phyloP scores from a whole-genome alignment of 192 early-diverging fungal genomes.

The Rhizoclosmatium globosum region DNA sequence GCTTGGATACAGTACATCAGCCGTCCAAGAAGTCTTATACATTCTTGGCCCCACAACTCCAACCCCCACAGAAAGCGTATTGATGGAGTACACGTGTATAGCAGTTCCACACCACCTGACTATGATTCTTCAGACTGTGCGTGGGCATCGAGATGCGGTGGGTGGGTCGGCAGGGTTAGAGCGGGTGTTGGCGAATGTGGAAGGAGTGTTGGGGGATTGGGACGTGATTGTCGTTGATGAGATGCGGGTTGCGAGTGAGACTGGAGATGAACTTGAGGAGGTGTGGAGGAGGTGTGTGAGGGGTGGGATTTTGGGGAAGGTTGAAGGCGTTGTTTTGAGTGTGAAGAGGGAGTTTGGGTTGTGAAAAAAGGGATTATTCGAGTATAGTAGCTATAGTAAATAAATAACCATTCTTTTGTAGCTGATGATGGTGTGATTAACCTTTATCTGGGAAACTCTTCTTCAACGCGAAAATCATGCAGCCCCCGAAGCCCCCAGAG shows the following conservation, averaged over 20 bases:
- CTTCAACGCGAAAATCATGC: no score
- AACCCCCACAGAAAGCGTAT: no score
- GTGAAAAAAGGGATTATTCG: no score
- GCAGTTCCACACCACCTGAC: background rate
- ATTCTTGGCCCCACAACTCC: no score
- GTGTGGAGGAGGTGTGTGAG: background rate
- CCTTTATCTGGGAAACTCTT: no score
- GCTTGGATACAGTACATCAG: background rate
- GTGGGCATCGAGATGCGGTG: background rate
- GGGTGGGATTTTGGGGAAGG: background rate
- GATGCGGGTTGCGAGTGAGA: background rate
- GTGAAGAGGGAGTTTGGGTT: no score
- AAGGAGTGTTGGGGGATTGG: background rate
- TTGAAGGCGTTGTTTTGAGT: background rate
- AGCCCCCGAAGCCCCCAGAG: no score
- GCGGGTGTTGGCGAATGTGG: background rate
- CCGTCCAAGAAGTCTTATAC: background rate
- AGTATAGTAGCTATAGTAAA: no score
- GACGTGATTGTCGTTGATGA: background rate
- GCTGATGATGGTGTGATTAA: no score
- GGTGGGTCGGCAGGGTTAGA: background rate
- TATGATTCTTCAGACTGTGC: background rate
- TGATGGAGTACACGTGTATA: background rate
- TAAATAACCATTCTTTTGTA: no score
- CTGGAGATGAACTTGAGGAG: background rate